Base-by-base conservation (phyloP, 805 yeast species). In the Danielozyma ontarioensis region DNA sequence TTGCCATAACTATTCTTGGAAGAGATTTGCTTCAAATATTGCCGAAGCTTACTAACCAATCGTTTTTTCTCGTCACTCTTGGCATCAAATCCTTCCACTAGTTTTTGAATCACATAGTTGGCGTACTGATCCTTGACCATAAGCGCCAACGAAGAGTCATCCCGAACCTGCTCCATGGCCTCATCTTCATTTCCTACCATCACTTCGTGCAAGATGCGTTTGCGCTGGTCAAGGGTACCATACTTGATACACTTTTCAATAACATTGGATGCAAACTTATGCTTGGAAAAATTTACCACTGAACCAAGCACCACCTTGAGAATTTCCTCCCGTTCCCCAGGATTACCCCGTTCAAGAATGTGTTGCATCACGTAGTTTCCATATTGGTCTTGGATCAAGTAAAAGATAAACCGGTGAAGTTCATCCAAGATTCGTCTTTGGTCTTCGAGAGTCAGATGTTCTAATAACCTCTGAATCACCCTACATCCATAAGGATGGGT, bases 61-160 rank as follows among this genome's bases (percentile, higher is more conserved):
- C 77, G 55, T 31, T 69, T 78, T 59, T 84, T 81, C 48, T 84
- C 84, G 23, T 70, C 70, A 29, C 83, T 83, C 26, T 50, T 58
- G 5, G 70, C 59, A 40, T 75, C 76, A 25, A 89, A 74, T 3
- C 83, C 82, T 41, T 86, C 95, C 27, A 93, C 89, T 48, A 93
- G 72, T 57, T 90, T 89, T 59, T 93, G 99, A 32, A 93, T 87
- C 29, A 93, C 99, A 54, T 93, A 93, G 59, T 93, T 93, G 16
- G 97, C 99, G 62, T 83, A 93, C 56, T 93, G 97, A 57, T 93
- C 99, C 55, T 86, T 86, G 87, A 93, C 88, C 97, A 93, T 89
- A 38, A 82, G 68, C 16, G 89, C 84, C 45, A 93, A 68, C 6
- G 94, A 79, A 1, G 83, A 72, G 33, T 74, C 73, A 43, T 81